Evolutionary conservation across 257 asterid species (phyloP), one percentile per base, ranked within the genome.

Genomic region (Rubia yunnanensis): DNA sequence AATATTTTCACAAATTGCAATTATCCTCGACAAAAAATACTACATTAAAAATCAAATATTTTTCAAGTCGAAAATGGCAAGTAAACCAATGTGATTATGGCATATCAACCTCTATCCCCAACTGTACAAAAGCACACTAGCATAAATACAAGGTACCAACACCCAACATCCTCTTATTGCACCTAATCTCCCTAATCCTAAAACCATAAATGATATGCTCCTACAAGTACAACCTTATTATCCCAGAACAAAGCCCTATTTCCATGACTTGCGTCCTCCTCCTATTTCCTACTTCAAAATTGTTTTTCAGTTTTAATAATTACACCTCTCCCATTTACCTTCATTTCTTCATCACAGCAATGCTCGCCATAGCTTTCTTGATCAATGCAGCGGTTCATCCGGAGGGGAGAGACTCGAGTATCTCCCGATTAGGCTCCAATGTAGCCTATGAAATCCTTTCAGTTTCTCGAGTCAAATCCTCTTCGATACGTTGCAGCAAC

Each of bases 401-500:
- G n/a, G n/a, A n/a, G n/a, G n/a, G n/a, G n/a, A n/a, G n/a, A n/a
- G n/a, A n/a, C n/a, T n/a, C n/a, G n/a, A n/a, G n/a, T n/a, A n/a
- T n/a, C n/a, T n/a, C n/a, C n/a, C n/a, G n/a, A n/a, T n/a, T n/a
- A 27, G 34, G 11, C 50, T 58, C 10, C 66, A 10, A 3, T 18
- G 31, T 26, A 24, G 41, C 36, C 72, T 71, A 83, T 10, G 81
- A 78, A 56, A 65, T 83, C 26, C 67, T 66, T 22, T 74, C 85
- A 55, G 75, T 79, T 71, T 70, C 77, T 52, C 69, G 79, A 34
- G 78, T 71, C 54, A 84, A 86, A 74, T 87, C 92, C 79, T 92
- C 97, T 52, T 84, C 91, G 46, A 92, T 87, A 23, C 96, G 85
- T 62, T 84, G 89, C 78, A 89, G 71, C 41, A 92, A 55, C 58